Base-by-base conservation (phyloP, 306 rosid genomes). In the Arachis hypogaea region DNA sequence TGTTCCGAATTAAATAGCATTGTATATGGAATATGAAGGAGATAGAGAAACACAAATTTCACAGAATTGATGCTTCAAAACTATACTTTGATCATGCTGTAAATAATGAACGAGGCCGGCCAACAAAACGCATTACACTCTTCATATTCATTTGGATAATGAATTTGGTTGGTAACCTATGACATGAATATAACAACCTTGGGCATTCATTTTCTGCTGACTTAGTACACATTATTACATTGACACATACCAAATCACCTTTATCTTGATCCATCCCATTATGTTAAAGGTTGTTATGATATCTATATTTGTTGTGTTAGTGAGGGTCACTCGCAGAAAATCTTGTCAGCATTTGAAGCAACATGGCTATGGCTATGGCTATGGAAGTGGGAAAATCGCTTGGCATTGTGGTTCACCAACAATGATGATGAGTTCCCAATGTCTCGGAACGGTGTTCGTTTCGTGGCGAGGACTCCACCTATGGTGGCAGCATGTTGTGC, bases 341-440 rank as follows among this genome's bases (percentile, higher is more conserved):
- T 58, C 59, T 80, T 59, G 49, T 73, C 66, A 38, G 51, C 72
- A 59, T 73, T 77, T 49, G 81, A 72, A 61, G 87, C 80, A 78
- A 74, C 63, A 66, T 79, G 82, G 22, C 78, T 61, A 70, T 80
- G 85, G 76, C 72, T 77, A 72, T 78, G 38, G 38, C 38, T 61
- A 70, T 80, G 85, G 76, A 77, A 79, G 69, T 78, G 85, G 82
- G 82, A 77, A 76, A 78, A 66, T 68, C 85, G 77, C 75, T 74
- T 85, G 78, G 79, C 79, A 63, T 88, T 84, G 75, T 84, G 88
- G 63, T 9, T 59, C 68, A 40, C 46, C 77, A 82, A 71, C 42
- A 75, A 30, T 1, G 88, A 79, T 18, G 85, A 79, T 18, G 85
- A 73, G 80, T 90, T 90, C 59, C 92, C 86, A 50, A 94, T 89